Evolutionary conservation across 2,329 filamentous ascomycete species (phyloP).

Genomic region (Penicillium sp.): DNA sequence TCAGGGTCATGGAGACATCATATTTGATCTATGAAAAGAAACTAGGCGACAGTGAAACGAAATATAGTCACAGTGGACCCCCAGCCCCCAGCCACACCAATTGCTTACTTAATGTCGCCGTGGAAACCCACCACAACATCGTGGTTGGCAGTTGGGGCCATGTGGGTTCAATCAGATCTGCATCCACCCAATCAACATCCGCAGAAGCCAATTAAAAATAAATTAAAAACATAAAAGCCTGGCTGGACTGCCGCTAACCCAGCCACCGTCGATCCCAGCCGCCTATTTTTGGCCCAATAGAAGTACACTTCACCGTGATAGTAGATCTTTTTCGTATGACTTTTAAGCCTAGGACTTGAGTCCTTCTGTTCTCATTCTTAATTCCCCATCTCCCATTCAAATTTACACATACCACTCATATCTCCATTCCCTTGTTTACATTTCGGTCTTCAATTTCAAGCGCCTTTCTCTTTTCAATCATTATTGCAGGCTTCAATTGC

Average conservation of each 20-base stretch:
- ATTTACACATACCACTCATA: background rate
- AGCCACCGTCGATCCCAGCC: constrained; percentile 25
- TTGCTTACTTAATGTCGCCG: constrained; percentile 7
- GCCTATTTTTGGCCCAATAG: constrained; percentile 19
- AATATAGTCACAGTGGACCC: constrained; percentile 6
- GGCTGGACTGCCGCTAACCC: constrained; percentile 12
- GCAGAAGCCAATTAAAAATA: constrained; percentile 1
- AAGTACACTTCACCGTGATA: constrained; percentile 6
- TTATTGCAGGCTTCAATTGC: constrained; percentile 1
- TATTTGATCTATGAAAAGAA: constrained; percentile 21
- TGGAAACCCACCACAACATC: constrained; percentile 2
- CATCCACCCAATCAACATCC: constrained; percentile 2
- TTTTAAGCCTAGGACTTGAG: constrained; percentile 2
- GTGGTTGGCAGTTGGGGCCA: constrained; percentile 4
- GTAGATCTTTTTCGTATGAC: background rate
- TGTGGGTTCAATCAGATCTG: background rate
- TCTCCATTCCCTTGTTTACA: constrained; percentile 1
- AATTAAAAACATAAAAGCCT: constrained; percentile 2
- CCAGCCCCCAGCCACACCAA: constrained; percentile 19
- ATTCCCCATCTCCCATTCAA: background rate
- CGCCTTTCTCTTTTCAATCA: background rate
- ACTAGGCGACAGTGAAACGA: constrained; percentile 17
- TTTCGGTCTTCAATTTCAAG: background rate
- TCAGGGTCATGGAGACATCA: constrained; percentile 3
- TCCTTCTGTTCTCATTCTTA: background rate